These are phyloP conservation scores for Protea cynaroides DNA, from an alignment of 164 flowering plant species.

Conservation along the genomic window DNA sequence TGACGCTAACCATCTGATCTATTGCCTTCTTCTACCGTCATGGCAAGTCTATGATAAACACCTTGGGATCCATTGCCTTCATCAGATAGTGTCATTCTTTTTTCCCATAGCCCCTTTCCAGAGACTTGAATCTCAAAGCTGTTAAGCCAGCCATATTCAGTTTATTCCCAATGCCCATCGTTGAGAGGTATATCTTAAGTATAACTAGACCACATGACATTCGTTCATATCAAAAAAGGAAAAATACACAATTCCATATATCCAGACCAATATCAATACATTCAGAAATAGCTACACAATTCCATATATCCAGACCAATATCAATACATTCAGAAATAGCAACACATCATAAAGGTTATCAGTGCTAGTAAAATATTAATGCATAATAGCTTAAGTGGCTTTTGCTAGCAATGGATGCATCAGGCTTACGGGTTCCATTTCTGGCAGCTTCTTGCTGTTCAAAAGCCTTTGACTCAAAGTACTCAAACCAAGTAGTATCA, in stretches of 20 bases:
- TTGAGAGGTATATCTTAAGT: neutral
- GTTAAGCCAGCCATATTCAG: too few relatives aligned
- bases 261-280: neutral
- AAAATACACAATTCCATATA: neutral
- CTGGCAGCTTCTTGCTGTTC: slow-evolving; percentile 99
- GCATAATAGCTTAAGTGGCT: slow-evolving; percentile 79
- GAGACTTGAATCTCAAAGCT: neutral
- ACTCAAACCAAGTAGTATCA: slow-evolving; percentile 99
- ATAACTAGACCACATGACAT: too few relatives aligned
- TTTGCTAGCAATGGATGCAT: slow-evolving; percentile 99
- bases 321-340: neutral
- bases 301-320: neutral
- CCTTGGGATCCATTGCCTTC: neutral
- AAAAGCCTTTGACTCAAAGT: slow-evolving; percentile 97
- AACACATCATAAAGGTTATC: neutral
- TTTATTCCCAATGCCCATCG: neutral
- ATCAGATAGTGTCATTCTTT: neutral
- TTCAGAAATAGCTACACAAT: too few relatives aligned
- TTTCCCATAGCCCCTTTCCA: too few relatives aligned
- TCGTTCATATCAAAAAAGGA: neutral
- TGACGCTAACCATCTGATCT: neutral
- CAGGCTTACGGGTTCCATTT: slow-evolving; percentile 94
- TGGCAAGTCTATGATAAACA: neutral
- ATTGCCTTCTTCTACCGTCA: neutral
- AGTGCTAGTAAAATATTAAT: neutral